Evolutionary conservation across 331 rosid genomes (phyloP).

Genomic region (Cucumis variabilis): DNA sequence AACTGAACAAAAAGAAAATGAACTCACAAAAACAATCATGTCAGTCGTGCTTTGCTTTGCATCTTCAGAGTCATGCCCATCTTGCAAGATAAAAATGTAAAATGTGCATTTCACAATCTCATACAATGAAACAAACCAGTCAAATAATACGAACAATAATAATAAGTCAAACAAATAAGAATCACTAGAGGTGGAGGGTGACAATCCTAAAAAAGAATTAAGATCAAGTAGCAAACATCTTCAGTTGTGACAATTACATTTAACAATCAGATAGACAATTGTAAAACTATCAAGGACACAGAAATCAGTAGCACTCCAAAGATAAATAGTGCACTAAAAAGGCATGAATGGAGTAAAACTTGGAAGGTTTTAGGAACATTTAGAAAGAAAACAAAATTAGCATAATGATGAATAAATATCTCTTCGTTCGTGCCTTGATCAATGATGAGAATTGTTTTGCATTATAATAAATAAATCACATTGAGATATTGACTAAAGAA

Average conservation of each 20-base stretch:
- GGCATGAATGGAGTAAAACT: no score
- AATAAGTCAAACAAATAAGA: neutral
- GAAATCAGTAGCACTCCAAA: neutral
- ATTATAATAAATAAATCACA: no score
- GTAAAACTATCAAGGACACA: neutral
- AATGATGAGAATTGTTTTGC: no score
- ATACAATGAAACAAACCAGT: constrained; percentile 8
- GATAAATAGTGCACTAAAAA: neutral
- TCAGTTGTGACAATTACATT: neutral
- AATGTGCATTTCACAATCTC: constrained; percentile 5
- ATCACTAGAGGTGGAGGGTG: neutral
- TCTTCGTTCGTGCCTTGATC: no score
- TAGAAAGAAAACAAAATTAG: no score
- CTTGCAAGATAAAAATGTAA: constrained; percentile 48
- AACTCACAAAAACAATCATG: constrained; percentile 89
- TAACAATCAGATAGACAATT: neutral
- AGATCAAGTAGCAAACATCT: neutral
- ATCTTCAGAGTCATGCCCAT: constrained; percentile 83
- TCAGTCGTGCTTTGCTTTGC: constrained; percentile 90
- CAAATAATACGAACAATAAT: neutral
- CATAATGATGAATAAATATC: no score
- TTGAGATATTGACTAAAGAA: no score
- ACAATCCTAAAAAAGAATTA: neutral
- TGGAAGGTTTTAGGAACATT: no score
- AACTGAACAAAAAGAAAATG: neutral